A percentile compares a stretch with the other conserved stretches of the same genome.
phyloP scores from a whole-genome alignment of 2,329 filamentous ascomycete species.

The Talaromyces sp. region DNA sequence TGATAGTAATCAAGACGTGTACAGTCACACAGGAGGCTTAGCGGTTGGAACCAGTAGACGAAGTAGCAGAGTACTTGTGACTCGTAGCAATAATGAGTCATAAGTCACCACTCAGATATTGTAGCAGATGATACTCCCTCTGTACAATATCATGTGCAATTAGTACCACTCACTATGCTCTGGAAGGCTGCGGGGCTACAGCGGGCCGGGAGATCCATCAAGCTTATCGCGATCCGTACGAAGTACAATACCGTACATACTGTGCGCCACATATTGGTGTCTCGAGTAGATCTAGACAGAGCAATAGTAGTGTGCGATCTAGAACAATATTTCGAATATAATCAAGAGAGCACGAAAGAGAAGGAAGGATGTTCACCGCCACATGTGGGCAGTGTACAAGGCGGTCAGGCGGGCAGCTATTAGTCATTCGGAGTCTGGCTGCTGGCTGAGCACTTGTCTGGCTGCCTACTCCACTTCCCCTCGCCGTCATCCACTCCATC shows the following conservation, averaged over 20 bases:
- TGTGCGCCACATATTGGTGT: background rate
- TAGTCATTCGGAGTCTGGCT: slow-evolving; percentile 5
- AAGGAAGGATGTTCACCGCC: background rate
- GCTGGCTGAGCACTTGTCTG: slow-evolving; percentile 11
- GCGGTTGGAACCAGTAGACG: background rate
- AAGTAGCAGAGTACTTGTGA: background rate
- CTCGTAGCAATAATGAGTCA: background rate
- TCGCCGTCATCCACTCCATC: slow-evolving; percentile 21
- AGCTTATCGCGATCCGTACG: background rate
- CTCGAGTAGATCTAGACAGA: background rate
- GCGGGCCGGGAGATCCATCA: slow-evolving; percentile 2
- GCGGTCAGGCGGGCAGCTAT: slow-evolving; percentile 11
- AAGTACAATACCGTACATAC: background rate
- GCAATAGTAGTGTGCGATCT: background rate
- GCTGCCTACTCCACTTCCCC: slow-evolving; percentile 16
- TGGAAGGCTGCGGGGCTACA: background rate
- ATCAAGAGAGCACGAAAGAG: background rate
- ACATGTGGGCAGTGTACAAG: background rate
- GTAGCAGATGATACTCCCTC: background rate
- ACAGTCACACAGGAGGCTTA: background rate
- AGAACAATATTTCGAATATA: background rate
- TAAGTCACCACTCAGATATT: background rate
- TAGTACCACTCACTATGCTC: too few relatives aligned
- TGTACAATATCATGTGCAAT: background rate
- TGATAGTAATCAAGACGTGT: background rate